Base-by-base conservation (phyloP, 108 stramenopile species). In the Pseudonitzschia multistriata region DNA sequence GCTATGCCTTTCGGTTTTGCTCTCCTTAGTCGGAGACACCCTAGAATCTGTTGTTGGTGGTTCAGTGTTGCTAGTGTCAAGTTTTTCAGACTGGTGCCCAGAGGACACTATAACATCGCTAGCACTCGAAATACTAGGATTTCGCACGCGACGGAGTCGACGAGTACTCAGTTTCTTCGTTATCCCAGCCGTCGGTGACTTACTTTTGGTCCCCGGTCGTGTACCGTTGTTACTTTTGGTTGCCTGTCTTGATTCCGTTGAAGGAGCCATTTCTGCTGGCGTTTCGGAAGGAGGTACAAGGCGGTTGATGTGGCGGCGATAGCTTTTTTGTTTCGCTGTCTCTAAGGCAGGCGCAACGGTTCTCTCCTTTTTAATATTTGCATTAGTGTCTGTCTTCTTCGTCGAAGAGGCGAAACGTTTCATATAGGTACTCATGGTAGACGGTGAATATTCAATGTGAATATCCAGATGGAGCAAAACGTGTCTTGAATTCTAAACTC, bases 41-140 rank as follows among this genome's bases (percentile, higher is more conserved):
- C 52, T 22, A n/a, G 52, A 53, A 53, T 53, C 52, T 53, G 19
- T 53, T 29, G 57, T 8, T 36, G 24, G 55, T 57, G 55, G 37
- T 37, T 45, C n/a, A n/a, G n/a, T n/a, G n/a, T n/a, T n/a, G n/a
- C n/a, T n/a, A n/a, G n/a, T n/a, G n/a, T n/a, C n/a, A n/a, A n/a
- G n/a, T n/a, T n/a, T n/a, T n/a, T n/a, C n/a, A n/a, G n/a, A n/a
- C n/a, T n/a, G n/a, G n/a, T n/a, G n/a, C n/a, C n/a, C 3, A 28
- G 0, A n/a, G 27, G 54, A 8, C 2, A 13, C 11, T 3, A 45
- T 45, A 1, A 1, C 2, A 45, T 13, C 42, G 17, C 42, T 13
- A 6, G 8, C 15, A 30, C 54, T 55, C 4, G 29, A 14, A 27
- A 3, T 25, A 55, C 24, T 30, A 13, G 29, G 0, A 55, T n/a